phyloP scores from a whole-genome alignment of 2,329 filamentous ascomycete species.

The Hypocreales sp. region DNA sequence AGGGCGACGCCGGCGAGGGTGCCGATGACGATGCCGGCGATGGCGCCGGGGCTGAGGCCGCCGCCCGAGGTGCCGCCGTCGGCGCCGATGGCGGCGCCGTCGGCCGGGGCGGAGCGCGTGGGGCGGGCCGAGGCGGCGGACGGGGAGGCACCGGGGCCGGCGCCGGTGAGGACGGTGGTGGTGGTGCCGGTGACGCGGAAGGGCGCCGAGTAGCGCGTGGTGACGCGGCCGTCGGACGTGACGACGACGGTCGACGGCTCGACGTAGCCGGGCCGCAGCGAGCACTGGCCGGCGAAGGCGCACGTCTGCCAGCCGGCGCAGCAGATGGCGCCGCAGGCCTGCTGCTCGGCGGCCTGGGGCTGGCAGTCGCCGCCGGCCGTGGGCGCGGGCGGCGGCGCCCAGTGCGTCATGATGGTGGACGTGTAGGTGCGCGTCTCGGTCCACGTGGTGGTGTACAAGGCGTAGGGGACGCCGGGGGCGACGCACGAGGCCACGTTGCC shows the following conservation, averaged over 20 bases:
- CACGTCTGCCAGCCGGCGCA: constrained; percentile 59
- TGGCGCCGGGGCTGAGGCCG: constrained; percentile 53
- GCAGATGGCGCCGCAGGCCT: constrained; percentile 53
- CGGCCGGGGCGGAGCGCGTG: constrained; percentile 28
- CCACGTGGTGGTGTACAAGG: constrained; percentile 40
- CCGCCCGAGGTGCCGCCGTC: constrained; percentile 21
- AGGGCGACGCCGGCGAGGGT: constrained; percentile 51
- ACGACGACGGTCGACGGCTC: constrained; percentile 25
- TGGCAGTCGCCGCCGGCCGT: constrained; percentile 31
- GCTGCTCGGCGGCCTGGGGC: constrained; percentile 35
- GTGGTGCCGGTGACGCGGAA: constrained; percentile 39
- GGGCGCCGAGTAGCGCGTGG: constrained; percentile 36
- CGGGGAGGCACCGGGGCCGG: constrained; percentile 27
- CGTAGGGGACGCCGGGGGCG: constrained; percentile 17
- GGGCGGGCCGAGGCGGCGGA: constrained; percentile 34
- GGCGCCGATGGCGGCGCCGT: constrained; percentile 22
- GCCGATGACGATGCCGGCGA: constrained; percentile 69
- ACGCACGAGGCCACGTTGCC: constrained; percentile 34
- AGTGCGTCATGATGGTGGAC: constrained; percentile 37
- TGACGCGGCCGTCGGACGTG: constrained; percentile 30
- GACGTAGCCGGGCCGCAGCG: constrained; percentile 32
- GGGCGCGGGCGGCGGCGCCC: constrained; percentile 27
- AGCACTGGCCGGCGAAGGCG: constrained; percentile 40
- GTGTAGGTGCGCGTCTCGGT: constrained; percentile 45
- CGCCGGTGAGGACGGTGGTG: constrained; percentile 36